Evolutionary conservation across 2,329 filamentous ascomycete species (phyloP).

Genomic region (Didymellaceae sp.): DNA sequence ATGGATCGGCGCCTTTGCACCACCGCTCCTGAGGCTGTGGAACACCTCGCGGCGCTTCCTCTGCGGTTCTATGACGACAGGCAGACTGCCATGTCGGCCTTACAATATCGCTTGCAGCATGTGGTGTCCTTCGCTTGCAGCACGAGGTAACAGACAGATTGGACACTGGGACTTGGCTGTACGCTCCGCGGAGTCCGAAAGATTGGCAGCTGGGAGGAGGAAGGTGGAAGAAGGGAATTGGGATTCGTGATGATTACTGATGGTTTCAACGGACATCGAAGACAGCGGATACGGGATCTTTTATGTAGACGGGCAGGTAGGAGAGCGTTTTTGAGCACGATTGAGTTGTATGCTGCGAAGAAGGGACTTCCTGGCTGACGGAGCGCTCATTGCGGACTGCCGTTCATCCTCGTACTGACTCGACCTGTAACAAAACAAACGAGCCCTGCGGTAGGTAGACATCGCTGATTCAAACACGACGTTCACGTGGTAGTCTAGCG

Average conservation of each 20-base stretch:
- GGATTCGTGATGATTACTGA: background rate
- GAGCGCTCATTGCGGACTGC: no score
- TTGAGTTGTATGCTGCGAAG: background rate
- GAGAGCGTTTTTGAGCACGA: slow-evolving; percentile 11
- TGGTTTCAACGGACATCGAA: background rate
- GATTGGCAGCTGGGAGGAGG: background rate
- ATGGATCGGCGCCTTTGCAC: background rate
- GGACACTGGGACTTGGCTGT: background rate
- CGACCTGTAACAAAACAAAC: no score
- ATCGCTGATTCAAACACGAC: no score
- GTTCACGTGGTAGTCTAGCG: no score
- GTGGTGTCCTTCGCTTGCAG: background rate
- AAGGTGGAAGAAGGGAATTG: background rate
- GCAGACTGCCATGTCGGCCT: background rate
- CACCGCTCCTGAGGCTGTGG: slow-evolving; percentile 1
- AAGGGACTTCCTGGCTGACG: background rate
- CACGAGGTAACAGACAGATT: background rate
- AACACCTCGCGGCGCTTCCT: background rate
- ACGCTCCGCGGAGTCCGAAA: background rate
- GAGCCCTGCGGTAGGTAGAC: no score
- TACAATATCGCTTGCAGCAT: background rate
- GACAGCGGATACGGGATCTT: background rate
- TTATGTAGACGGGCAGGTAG: background rate
- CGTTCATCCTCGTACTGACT: no score
- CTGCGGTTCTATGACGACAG: background rate